Evolutionary conservation across 2,329 filamentous ascomycete species (phyloP), one percentile per base, ranked within the genome.

Genomic region (Sarocladium kiliense): DNA sequence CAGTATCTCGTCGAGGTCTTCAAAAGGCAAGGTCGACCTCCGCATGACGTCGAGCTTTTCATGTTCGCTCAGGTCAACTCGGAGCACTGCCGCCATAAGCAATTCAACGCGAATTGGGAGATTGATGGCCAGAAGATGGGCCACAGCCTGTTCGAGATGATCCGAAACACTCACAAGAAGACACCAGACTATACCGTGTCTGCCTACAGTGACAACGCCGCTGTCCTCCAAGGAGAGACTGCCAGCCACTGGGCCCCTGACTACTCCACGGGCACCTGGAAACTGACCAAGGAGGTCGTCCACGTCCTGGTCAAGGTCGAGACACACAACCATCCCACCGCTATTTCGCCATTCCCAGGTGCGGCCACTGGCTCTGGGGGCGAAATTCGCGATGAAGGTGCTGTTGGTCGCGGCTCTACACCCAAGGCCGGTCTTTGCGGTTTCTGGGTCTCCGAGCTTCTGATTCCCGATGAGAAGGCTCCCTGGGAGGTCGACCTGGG

Each of bases 21-120:
- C 57, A 64, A 62, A 54, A 62, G 62, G 47, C 66, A 69, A 18
- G 81, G 84, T 59, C 76, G 85, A 36, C 76, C 81, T 50, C 90
- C 90, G 1, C 87, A 91, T 58, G 94, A 97, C 68, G 89, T 97
- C 44, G 94, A 99, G 74, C 80, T 97, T 21, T 97, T 97, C 79
- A 97, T 97, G 94, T 99, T 97, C 70, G 93, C 93, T 16, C 94
- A 99, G 74, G 93, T 99, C 69, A 97, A 97, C 77, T 97, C 93
- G 2, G 94, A 99, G 78, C 93, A 97, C 72, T 96, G 79, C 62
- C 77, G 79, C 23, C 79, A 82, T 69, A 96, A 97, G 77, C 89
- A 95, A 64, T 99, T 99, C 81, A 99, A 99, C 71, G 92, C 94
- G 26, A 87, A 86, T 57, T 99, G 94, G 91, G 94, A 87, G 16